Percentiles rank a stretch among this genome's conserved stretches.
These are phyloP conservation scores for Gentiana dahurica DNA, from an alignment of 257 asterid genomes.

Conservation along the genomic window DNA sequence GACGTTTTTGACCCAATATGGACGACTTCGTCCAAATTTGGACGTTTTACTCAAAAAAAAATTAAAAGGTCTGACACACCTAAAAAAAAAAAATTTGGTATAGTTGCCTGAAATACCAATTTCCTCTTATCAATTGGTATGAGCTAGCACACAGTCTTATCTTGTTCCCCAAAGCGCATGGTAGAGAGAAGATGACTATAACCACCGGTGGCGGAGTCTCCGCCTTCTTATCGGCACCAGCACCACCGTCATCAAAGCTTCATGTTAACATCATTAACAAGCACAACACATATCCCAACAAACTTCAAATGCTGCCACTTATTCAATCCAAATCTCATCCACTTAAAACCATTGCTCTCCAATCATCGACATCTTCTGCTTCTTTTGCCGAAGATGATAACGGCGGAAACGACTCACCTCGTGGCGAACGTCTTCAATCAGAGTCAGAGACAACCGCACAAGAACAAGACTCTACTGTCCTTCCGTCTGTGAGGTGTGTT, in stretches of 20 bases:
- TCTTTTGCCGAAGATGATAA: conserved; percentile 24
- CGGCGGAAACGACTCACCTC: conserved; percentile 12
- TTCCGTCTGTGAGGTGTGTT: conserved; percentile 31
- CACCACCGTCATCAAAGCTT: conserved; percentile 18
- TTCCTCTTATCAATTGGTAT: too few species aligned
- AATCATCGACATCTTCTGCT: conserved; percentile 45
- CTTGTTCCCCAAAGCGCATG: conserved; percentile 2
- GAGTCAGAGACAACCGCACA: conserved; percentile 8
- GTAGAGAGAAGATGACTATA: conserved; percentile 25
- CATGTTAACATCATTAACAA: conserved; percentile 1
- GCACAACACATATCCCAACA: conserved; percentile 13
- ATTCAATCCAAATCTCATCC: conserved; percentile 13
- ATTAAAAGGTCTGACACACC: neutral
- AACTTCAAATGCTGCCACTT: conserved; percentile 12
- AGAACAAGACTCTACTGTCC: conserved; percentile 19
- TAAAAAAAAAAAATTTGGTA: conserved; percentile 15
- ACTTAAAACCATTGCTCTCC: conserved; percentile 6
- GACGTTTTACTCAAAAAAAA: too few species aligned
- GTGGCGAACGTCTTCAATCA: conserved; percentile 15
- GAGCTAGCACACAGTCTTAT: conserved; percentile 5
- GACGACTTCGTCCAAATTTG: too few species aligned
- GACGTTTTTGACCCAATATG: too few species aligned
- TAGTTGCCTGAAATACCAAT: too few species aligned
- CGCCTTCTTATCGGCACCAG: conserved; percentile 19
- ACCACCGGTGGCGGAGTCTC: conserved; percentile 29